Base-by-base conservation (phyloP, 176 grass and related monocot genomes). In the Avena atlantica region DNA sequence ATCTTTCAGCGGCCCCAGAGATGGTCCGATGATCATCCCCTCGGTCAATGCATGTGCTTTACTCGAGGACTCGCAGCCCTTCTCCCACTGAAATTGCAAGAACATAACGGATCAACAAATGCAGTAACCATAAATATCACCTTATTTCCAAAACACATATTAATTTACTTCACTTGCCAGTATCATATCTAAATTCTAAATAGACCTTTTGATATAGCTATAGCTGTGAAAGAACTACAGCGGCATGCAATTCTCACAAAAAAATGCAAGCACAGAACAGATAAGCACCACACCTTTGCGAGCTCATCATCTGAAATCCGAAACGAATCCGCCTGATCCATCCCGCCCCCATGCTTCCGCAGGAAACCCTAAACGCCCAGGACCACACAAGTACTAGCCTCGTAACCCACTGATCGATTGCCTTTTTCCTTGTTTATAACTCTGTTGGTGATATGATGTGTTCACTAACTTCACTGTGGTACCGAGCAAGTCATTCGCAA, bases 1-100 rank as follows among this genome's bases (percentile, higher is more conserved):
- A 98, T 98, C 90, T 96, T 96, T 94, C 47, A 83, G 64, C 31
- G 77, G 89, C 53, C 90, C 78, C 59, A 63, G 42, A 62, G 77
- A 87, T 83, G 88, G 91, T 71, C 80, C 84, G 12, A 93, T 86
- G 9, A 93, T 86, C 76, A 77, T 12, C 6, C 81, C 89, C 79
- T 89, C 37, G 48, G 81, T 79, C 79, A 19, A 61, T 49, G 62
- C 34, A 25, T 66, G 45, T 15, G 71, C 74, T 74, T 42, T 87
- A 61, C 87, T 86, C 21, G 57, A 78, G 29, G 92, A 91, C 75
- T 94, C 89, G 53, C 85, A 94, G 79, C 79, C 53, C 76, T 93
- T 94, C 83, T 91, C 96, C 96, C 96, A 98, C 92, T 98, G 92
- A 91, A 93, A 96, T 82, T 84, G 8, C 11, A 85, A 59, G 67